Evolutionary conservation across 106 monocot species (phyloP).

Genomic region (Platanthera zijinensis): DNA sequence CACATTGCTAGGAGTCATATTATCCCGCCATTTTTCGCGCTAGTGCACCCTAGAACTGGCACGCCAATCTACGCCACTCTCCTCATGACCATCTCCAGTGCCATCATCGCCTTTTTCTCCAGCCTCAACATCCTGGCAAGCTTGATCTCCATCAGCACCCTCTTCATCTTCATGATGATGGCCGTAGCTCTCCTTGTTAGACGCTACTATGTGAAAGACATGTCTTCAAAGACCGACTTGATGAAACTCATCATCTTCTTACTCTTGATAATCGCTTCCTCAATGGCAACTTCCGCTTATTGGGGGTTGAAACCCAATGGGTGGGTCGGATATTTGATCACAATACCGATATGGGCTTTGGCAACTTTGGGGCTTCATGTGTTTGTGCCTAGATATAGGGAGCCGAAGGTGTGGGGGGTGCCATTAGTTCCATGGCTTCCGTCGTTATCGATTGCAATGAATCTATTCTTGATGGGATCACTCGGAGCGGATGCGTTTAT

Average conservation of each 20-base stretch:
- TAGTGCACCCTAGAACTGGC: slow-evolving; percentile 51
- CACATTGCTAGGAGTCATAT: slow-evolving; percentile 61
- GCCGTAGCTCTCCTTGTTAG: slow-evolving; percentile 48
- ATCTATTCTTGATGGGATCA: slow-evolving; percentile 79
- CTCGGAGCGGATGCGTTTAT: slow-evolving; percentile 42
- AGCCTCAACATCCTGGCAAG: slow-evolving; percentile 46
- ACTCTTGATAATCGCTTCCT: slow-evolving; percentile 25
- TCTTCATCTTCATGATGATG: slow-evolving; percentile 71
- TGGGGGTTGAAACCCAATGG: slow-evolving; percentile 33
- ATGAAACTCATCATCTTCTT: slow-evolving; percentile 24
- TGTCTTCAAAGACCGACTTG: slow-evolving; percentile 11
- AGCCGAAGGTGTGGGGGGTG: slow-evolving; percentile 70
- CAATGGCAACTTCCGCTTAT: slow-evolving; percentile 39
- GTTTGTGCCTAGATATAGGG: slow-evolving; percentile 26
- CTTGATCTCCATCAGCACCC: slow-evolving; percentile 50
- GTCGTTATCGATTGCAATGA: slow-evolving; percentile 55
- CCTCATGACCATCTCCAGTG: slow-evolving; percentile 25
- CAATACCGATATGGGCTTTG: slow-evolving; percentile 31
- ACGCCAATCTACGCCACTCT: slow-evolving; percentile 50
- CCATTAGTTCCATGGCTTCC: slow-evolving; percentile 78
- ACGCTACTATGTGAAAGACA: slow-evolving; percentile 30
- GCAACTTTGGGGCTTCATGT: slow-evolving; percentile 36
- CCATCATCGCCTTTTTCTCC: slow-evolving; percentile 46
- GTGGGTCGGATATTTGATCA: slow-evolving; percentile 47
- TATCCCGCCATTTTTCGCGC: slow-evolving; percentile 50